Conservation (phyloP, 2,329 filamentous ascomycete genomes). For the Penicillium fuscoglaucum region DNA sequence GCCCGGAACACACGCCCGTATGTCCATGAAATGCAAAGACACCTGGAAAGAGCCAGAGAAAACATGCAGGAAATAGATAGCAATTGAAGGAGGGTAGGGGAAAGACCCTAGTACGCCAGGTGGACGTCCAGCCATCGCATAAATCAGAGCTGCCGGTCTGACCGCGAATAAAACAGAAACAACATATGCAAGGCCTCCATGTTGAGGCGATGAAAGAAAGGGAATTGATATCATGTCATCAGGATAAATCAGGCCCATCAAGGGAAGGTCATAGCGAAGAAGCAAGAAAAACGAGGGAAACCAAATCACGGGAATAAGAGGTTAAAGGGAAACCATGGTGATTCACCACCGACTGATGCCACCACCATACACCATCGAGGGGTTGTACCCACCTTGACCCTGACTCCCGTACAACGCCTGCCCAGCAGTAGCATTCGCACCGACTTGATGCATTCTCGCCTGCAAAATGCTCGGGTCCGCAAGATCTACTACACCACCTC, state of each 20-base stretch:
- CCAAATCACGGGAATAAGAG: constrained; percentile 22
- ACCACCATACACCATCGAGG: constrained; percentile 75
- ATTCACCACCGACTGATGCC: constrained; percentile 67
- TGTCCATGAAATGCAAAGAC: constrained; percentile 38
- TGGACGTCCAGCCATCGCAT: constrained; percentile 35
- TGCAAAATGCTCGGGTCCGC: constrained; percentile 99
- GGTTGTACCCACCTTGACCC: constrained; percentile 87
- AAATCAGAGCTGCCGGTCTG: constrained; percentile 35
- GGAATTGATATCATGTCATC: constrained; percentile 37
- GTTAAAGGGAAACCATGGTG: constrained; percentile 12
- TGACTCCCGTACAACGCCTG: constrained; percentile 90
- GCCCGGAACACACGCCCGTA: constrained; percentile 34
- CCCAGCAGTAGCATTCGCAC: constrained; percentile 69
- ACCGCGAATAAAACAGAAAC: constrained; percentile 14
- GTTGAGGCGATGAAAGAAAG: constrained; percentile 28
- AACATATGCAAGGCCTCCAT: constrained; percentile 22
- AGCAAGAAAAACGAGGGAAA: constrained; percentile 22
- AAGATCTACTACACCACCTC: constrained; percentile 99
- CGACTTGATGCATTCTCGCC: constrained; percentile 90
- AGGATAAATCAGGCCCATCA: constrained; percentile 21
- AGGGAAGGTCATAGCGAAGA: constrained; percentile 24
- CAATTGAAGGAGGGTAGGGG: constrained; percentile 23
- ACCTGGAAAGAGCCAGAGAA: constrained; percentile 30
- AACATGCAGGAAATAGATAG: constrained; percentile 22
- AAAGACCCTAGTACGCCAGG: constrained; percentile 39